Evolutionary conservation across 2,329 filamentous ascomycete genomes (phyloP), one percentile per base, ranked within the genome.

Genomic region (Remersonia thermophila): DNA sequence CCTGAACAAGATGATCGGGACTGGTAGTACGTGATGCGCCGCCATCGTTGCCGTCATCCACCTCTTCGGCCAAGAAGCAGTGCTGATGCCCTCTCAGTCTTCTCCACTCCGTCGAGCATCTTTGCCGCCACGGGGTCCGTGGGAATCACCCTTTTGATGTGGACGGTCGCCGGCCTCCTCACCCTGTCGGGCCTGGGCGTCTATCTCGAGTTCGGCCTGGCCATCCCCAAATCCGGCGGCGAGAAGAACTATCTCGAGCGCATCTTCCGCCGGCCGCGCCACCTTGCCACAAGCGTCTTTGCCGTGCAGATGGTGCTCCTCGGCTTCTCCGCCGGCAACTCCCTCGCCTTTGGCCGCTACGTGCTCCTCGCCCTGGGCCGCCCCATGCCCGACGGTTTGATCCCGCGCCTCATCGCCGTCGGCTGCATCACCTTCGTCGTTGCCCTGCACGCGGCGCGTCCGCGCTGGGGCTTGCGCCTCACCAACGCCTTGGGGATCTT

Each of bases 191-290:
- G 73, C 15, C 59, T 78, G 5, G 68, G 66, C 35, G 71, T 80
- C 3, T 77, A 71, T 49, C 63, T 79, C 27, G 74, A 77, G 46
- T 77, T 77, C 43, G 74, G 73, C n/a, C 63, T 75, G 3, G 72
- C 71, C 6, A 76, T 78, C 18, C 74, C 74, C 2, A 61, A 66
- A n/a, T 76, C 71, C 7, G 74, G 75, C 2, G 75, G 74, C 14
- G 73, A 78, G 43, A 79, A 79, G 61, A 75, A 77, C 51, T 79
- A 79, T 48, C 68, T 79, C 33, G 74, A 79, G 48, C 65, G 71
- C 6, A 69, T 73, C 4, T 78, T 75, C 54, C 61, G 63, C 1
- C 66, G 60, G n/a, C 74, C 74, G 0, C 66, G 63, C 34, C 72
- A 74, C 50, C 52, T 78, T 1, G 66, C 71, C 2, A 74, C 71